Base-by-base conservation (phyloP, 495 filamentous ascomycete species). In the Delitschia confertaspora region DNA sequence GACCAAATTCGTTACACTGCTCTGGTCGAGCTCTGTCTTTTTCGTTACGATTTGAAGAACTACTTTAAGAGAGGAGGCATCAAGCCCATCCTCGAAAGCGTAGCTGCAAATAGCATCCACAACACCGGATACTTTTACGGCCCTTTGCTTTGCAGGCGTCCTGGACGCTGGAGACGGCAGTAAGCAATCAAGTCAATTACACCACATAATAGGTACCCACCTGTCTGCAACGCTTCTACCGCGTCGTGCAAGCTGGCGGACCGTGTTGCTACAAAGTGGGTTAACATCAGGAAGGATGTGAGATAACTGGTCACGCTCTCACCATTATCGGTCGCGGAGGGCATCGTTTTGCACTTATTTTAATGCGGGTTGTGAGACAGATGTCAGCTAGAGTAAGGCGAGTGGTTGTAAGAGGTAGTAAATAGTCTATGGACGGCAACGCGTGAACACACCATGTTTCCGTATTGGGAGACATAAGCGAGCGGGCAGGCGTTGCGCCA, bases 1-100 rank as follows among this genome's bases (percentile, higher is more conserved):
- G 60, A 88, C 60, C 21, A 94, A 58, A 24, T 66, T 72, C 0
- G 70, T 75, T 24, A 76, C 66, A 39, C 77, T 82, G 24, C 74
- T 73, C 60, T 93, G 88, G 60, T 89, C 84, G 1, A 95, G 72
- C 34, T 80, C 68, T 51, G 70, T 85, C 30, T 72, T 75, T 14
- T 52, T 59, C 6, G 82, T 82, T 36, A 87, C 59, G 31, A 88
- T 62, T 39, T 81, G 75, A 38, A 91, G 62, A 22, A 93, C 62
- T 30, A 69, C 67, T 39, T 70, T 61, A 38, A 95, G 69, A 29
- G 70, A 68, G 10, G 69, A 63, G 13, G 65, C 67, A 17, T 79
- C 58, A 33, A 91, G 71, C 18, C 88, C 88, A 42, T 70, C 62
- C 45, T 81, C 73, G 54, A 80, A 83, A 22, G 82, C 76, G 41